Evolutionary conservation across 345 rosid genomes (phyloP).

Genomic region (Eutrema heterophyllum): DNA sequence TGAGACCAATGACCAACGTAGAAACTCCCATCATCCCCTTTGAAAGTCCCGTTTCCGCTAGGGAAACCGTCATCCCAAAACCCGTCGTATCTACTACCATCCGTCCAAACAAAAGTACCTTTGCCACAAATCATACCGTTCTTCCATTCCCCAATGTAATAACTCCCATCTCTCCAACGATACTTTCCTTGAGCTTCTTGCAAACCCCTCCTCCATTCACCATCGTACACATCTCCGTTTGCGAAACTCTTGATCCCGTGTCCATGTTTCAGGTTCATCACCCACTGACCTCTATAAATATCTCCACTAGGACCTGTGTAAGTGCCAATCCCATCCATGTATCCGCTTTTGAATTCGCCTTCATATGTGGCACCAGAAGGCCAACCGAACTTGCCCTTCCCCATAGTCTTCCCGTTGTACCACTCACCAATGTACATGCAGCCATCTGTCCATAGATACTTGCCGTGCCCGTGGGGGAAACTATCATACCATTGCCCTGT

Average conservation of each 20-base stretch:
- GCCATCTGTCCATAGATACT: constrained; percentile 89
- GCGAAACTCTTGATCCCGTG: constrained; percentile 54
- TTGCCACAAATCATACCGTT: constrained; percentile 56
- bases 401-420: constrained; percentile 77
- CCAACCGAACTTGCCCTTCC: constrained; percentile 83
- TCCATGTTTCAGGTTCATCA: constrained; percentile 88
- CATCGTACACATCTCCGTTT: constrained; percentile 80
- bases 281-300: constrained; percentile 72
- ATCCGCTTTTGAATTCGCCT: constrained; percentile 84
- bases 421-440: constrained; percentile 89
- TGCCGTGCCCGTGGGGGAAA: constrained; percentile 79
- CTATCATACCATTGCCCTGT: constrained; percentile 82
- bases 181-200: constrained; percentile 83
- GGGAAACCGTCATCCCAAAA: constrained; percentile 79
- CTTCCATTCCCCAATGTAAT: constrained; percentile 76
- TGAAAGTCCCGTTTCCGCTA: constrained; percentile 63
- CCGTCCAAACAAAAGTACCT: constrained; percentile 64
- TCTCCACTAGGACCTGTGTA: constrained; percentile 61
- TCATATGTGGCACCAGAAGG: constrained; percentile 85
- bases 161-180: constrained; percentile 56
- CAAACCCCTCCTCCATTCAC: constrained; percentile 77
- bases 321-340: constrained; percentile 81
- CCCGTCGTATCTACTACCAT: constrained; percentile 67
- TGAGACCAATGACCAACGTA: constrained; percentile 83
- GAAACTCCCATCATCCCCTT: constrained; percentile 74